Conservation (phyloP, 164 flowering plant genomes). For the Tetracentron sinense region DNA sequence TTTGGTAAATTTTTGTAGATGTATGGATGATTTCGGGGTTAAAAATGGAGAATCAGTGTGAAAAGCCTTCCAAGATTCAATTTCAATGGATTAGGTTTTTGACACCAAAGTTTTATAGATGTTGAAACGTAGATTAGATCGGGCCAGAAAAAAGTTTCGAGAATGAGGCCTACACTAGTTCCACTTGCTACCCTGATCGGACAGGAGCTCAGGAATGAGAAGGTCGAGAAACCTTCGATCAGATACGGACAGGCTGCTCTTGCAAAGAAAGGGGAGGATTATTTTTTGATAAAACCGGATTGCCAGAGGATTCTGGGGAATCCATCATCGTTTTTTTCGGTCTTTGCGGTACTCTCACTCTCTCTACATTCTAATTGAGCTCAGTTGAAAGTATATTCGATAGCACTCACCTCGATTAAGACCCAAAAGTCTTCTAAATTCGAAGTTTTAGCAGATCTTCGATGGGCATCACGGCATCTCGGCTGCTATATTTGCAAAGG, state of each 20-base stretch:
- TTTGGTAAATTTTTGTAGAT: background rate
- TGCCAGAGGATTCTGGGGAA: slow-evolving; percentile 74
- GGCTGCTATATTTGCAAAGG: slow-evolving; percentile 89
- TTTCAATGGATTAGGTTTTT: slow-evolving; percentile 26
- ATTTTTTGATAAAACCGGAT: slow-evolving; percentile 71
- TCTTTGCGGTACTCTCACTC: slow-evolving; percentile 65
- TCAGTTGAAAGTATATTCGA: background rate
- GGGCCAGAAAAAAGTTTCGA: slow-evolving; percentile 47
- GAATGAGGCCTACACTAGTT: slow-evolving; percentile 52
- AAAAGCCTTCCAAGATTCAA: slow-evolving; percentile 4
- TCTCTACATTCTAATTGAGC: background rate
- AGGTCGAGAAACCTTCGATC: slow-evolving; percentile 70
- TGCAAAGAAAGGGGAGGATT: slow-evolving; percentile 97
- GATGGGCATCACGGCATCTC: slow-evolving; percentile 97
- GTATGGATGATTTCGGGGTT: background rate
- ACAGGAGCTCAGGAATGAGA: slow-evolving; percentile 77
- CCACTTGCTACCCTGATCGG: slow-evolving; percentile 87
- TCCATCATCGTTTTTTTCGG: slow-evolving; percentile 69
- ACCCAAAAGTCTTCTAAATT: slow-evolving; percentile 7
- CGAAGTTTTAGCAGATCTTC: slow-evolving; percentile 58
- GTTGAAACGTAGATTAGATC: slow-evolving; percentile 34
- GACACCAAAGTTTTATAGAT: slow-evolving; percentile 22
- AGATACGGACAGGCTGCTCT: slow-evolving; percentile 84
- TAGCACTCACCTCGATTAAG: background rate
- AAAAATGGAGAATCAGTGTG: slow-evolving; percentile 10